Evolutionary conservation across 2,329 filamentous ascomycete genomes (phyloP).

Genomic region (Diatrype stigma): DNA sequence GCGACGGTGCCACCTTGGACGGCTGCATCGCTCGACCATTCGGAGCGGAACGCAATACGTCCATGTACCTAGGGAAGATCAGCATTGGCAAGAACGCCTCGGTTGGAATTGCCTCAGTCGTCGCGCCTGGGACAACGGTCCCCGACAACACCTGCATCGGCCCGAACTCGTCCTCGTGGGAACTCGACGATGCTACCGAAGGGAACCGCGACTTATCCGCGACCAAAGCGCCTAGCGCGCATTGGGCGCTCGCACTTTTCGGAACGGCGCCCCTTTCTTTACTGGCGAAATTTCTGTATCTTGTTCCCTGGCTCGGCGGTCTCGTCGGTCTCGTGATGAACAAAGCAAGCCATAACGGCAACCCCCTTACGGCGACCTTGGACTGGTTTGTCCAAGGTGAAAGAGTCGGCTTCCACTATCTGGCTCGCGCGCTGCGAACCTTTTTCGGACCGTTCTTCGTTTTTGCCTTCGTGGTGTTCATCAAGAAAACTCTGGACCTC

Average conservation of each 20-base stretch:
- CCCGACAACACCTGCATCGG: slow-evolving; percentile 49
- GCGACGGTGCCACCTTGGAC: slow-evolving; percentile 44
- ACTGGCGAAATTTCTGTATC: slow-evolving; percentile 36
- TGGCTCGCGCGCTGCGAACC: slow-evolving; percentile 38
- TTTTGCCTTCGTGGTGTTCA: slow-evolving; percentile 36
- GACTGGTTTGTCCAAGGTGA: slow-evolving; percentile 45
- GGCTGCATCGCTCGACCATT: slow-evolving; percentile 48
- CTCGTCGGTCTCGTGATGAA: slow-evolving; percentile 41
- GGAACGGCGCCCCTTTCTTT: slow-evolving; percentile 39
- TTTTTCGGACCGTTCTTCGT: slow-evolving; percentile 40
- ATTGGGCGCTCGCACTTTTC: slow-evolving; percentile 40
- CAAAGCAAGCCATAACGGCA: slow-evolving; percentile 26
- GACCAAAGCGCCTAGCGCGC: slow-evolving; percentile 34
- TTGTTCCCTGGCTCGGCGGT: slow-evolving; percentile 41
- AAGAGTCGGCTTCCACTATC: slow-evolving; percentile 46
- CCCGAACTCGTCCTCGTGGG: slow-evolving; percentile 55
- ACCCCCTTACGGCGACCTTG: slow-evolving; percentile 38
- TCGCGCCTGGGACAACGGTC: slow-evolving; percentile 46
- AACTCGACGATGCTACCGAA: slow-evolving; percentile 43
- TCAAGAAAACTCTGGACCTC: slow-evolving; percentile 37
- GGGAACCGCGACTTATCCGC: slow-evolving; percentile 40
- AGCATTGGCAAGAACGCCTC: slow-evolving; percentile 42
- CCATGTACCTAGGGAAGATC: slow-evolving; percentile 53
- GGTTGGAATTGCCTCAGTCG: slow-evolving; percentile 44
- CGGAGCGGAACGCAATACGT: slow-evolving; percentile 51